Evolutionary conservation across 495 filamentous ascomycete genomes (phyloP).

Genomic region (Xylaria telfairii): DNA sequence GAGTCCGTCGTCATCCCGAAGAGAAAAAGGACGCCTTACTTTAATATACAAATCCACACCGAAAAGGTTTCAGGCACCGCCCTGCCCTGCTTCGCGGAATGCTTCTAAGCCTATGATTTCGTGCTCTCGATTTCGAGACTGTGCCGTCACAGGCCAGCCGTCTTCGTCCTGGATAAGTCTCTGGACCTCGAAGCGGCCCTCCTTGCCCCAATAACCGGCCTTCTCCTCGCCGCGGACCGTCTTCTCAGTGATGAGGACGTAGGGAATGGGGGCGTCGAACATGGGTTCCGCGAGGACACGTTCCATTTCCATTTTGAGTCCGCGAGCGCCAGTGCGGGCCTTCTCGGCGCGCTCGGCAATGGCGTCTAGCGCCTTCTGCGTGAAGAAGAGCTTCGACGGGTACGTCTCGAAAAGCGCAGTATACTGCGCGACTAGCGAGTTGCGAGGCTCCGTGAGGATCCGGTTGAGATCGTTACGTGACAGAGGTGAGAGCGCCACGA

Average conservation of each 20-base stretch:
- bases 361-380: slow-evolving; percentile 75
- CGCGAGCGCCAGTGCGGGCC: slow-evolving; percentile 89
- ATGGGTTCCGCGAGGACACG: slow-evolving; percentile 83
- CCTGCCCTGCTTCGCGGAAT: slow-evolving; percentile 51
- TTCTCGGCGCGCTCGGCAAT: slow-evolving; percentile 73
- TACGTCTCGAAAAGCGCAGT: slow-evolving; percentile 82
- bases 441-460: slow-evolving; percentile 90
- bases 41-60: not conserved
- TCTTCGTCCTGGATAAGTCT: slow-evolving; percentile 61
- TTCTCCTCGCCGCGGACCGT: slow-evolving; percentile 70
- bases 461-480: slow-evolving; percentile 78
- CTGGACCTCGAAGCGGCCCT: slow-evolving; percentile 60
- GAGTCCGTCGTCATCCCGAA: not conserved
- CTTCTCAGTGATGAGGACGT: slow-evolving; percentile 75
- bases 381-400: slow-evolving; percentile 83
- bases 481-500: slow-evolving; percentile 81
- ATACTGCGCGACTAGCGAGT: slow-evolving; percentile 86
- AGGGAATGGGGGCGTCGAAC: slow-evolving; percentile 78
- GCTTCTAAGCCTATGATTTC: slow-evolving; percentile 40
- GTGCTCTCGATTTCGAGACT: slow-evolving; percentile 30
- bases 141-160: slow-evolving; percentile 32
- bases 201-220: slow-evolving; percentile 58
- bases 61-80: slow-evolving; percentile 43
- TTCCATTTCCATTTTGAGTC: slow-evolving; percentile 88
- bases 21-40: not conserved